phyloP scores from a whole-genome alignment of 1,284 basidiomycete genomes.

The Flammula alnicola region DNA sequence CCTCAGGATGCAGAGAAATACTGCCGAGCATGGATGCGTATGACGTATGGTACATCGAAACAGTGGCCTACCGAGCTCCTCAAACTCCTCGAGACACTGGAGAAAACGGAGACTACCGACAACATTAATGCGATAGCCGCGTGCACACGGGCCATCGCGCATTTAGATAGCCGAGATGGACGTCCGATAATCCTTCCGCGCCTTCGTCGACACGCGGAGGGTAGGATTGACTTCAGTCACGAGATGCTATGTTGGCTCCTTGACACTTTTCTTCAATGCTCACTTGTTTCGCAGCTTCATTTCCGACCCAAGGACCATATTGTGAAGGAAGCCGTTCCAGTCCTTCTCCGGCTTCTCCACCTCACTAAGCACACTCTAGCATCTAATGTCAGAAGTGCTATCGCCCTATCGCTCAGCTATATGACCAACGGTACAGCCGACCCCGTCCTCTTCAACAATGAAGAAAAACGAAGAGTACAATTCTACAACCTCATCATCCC shows the following conservation, averaged over 20 bases:
- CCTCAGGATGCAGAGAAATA: conserved; percentile 35
- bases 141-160: conserved; percentile 38
- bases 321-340: conserved; percentile 34
- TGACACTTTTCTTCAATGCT: conserved; percentile 41
- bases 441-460: conserved; percentile 8
- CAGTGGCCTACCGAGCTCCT: conserved; percentile 39
- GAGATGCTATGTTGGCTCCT: conserved; percentile 39
- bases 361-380: conserved; percentile 33
- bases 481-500: conserved; percentile 15
- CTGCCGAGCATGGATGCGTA: conserved; percentile 42
- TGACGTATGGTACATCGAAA: conserved; percentile 35
- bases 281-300: conserved; percentile 38
- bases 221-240: conserved; percentile 31
- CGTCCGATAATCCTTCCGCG: conserved; percentile 37
- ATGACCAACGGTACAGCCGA: conserved; percentile 32
- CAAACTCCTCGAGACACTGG: conserved; percentile 36
- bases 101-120: conserved; percentile 26
- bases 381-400: conserved; percentile 34
- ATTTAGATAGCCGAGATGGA: conserved; percentile 34
- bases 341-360: conserved; percentile 38
- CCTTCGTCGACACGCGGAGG: conserved; percentile 31
- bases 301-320: conserved; percentile 37
- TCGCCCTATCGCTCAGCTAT: conserved; percentile 35
- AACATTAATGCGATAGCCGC: conserved; percentile 38
- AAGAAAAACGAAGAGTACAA: conserved; percentile 6